These are phyloP conservation scores for Fusarium musae DNA, from an alignment of 2,329 filamentous ascomycete species.

Conservation along the genomic window DNA sequence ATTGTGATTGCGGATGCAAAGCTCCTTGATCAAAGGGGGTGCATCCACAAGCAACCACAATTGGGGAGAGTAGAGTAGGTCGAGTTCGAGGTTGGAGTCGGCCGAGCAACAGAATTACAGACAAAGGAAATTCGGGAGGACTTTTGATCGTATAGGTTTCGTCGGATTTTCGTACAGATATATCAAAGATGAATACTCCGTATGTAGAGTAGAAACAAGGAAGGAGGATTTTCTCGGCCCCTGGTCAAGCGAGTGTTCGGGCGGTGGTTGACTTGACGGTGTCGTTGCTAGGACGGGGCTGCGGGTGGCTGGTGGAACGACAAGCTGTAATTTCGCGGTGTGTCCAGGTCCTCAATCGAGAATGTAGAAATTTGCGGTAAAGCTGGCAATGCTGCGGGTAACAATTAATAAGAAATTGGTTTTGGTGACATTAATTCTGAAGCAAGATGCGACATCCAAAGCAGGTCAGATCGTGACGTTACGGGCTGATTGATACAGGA, in stretches of 20 bases:
- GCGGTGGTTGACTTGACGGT: conserved; percentile 35
- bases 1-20: conserved; percentile 55
- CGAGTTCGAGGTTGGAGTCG: conserved; percentile 16
- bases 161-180: conserved; percentile 15
- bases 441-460: not conserved
- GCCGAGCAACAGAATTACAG: conserved; percentile 11
- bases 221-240: conserved; percentile 33
- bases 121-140: conserved; percentile 12
- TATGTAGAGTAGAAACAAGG: conserved; percentile 25
- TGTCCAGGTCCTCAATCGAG: conserved; percentile 16
- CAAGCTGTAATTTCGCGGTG: conserved; percentile 37
- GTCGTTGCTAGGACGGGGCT: conserved; percentile 37
- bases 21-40: conserved; percentile 40
- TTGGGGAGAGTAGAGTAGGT: conserved; percentile 14
- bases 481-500: conserved; percentile 20
- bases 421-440: not conserved
- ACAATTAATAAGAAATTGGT: not conserved
- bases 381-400: not conserved
- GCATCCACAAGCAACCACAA: conserved; percentile 46
- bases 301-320: conserved; percentile 38
- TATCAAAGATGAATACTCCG: conserved; percentile 3
- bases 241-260: conserved; percentile 26
- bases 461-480: conserved; percentile 5
- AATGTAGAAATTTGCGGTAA: conserved; percentile 1
- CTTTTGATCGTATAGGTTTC: conserved; percentile 12